Conservation (phyloP, 2,329 filamentous ascomycete genomes). For the Drechslerella coelobrocha region DNA sequence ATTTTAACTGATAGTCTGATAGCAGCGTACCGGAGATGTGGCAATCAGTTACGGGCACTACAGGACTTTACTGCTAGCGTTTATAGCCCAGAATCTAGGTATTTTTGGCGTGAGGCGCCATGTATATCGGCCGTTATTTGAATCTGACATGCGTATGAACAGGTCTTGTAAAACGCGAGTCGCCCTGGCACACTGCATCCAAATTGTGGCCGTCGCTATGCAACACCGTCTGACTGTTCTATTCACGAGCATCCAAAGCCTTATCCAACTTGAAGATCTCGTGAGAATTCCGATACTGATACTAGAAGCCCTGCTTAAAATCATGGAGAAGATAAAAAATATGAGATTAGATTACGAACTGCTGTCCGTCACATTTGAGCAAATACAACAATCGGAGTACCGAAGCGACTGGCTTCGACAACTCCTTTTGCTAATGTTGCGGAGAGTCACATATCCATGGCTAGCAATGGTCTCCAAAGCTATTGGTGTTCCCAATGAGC, state of each 20-base stretch:
- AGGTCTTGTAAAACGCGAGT: slow-evolving; percentile 48
- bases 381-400: slow-evolving; percentile 45
- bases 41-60: slow-evolving; percentile 54
- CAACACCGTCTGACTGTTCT: slow-evolving; percentile 53
- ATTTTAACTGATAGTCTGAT: slow-evolving; percentile 64
- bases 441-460: slow-evolving; percentile 36
- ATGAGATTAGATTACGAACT: slow-evolving; percentile 67
- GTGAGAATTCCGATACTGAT: slow-evolving; percentile 52
- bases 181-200: slow-evolving; percentile 53
- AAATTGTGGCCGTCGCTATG: slow-evolving; percentile 52
- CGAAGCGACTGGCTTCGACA: slow-evolving; percentile 43
- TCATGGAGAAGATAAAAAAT: slow-evolving; percentile 61
- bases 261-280: slow-evolving; percentile 53
- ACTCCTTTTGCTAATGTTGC: slow-evolving; percentile 38
- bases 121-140: background rate
- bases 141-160: slow-evolving; percentile 28
- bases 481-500: slow-evolving; percentile 31
- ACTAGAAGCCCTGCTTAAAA: slow-evolving; percentile 57
- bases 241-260: slow-evolving; percentile 49
- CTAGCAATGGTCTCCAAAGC: slow-evolving; percentile 45
- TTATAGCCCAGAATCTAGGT: slow-evolving; percentile 31
- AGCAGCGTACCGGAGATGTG: slow-evolving; percentile 57
- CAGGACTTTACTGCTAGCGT: slow-evolving; percentile 25
- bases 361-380: slow-evolving; percentile 57
- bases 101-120: no score